Evolutionary conservation across 2,329 filamentous ascomycete species (phyloP).

Genomic region (Stenocarpella maydis): DNA sequence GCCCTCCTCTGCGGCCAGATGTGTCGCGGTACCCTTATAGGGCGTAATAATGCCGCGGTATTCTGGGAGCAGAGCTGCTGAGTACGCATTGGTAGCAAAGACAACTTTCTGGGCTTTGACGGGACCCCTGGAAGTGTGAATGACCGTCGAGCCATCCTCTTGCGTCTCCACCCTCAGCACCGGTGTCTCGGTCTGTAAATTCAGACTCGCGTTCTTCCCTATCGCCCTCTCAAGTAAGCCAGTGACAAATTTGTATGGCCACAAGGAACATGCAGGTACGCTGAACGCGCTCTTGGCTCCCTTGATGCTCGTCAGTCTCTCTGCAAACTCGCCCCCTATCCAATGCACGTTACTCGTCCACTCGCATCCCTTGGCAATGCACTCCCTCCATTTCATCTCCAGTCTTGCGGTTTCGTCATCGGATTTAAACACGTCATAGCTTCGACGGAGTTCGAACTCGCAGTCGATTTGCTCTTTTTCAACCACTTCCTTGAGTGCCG

Average conservation of each 20-base stretch:
- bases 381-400: constrained; percentile 24
- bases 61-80: constrained; percentile 24
- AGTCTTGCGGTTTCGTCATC: constrained; percentile 12
- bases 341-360: constrained; percentile 29
- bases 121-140: constrained; percentile 19
- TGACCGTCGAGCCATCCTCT: not conserved
- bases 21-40: constrained; percentile 32
- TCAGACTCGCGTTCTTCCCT: not conserved
- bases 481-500: constrained; percentile 30
- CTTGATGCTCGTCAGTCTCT: constrained; percentile 29
- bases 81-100: constrained; percentile 33
- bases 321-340: constrained; percentile 23
- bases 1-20: constrained; percentile 18
- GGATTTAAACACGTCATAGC: constrained; percentile 29
- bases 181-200: constrained; percentile 33
- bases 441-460: constrained; percentile 31
- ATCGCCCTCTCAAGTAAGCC: constrained; percentile 29
- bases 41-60: constrained; percentile 32
- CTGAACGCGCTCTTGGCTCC: constrained; percentile 27
- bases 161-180: constrained; percentile 22
- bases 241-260: constrained; percentile 35
- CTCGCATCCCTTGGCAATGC: constrained; percentile 18
- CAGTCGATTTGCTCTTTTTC: constrained; percentile 28
- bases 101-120: constrained; percentile 27
- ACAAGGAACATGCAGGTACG: constrained; percentile 27